Evolutionary conservation across 305 asterid species (phyloP).

Genomic region (Striga hermonthica): DNA sequence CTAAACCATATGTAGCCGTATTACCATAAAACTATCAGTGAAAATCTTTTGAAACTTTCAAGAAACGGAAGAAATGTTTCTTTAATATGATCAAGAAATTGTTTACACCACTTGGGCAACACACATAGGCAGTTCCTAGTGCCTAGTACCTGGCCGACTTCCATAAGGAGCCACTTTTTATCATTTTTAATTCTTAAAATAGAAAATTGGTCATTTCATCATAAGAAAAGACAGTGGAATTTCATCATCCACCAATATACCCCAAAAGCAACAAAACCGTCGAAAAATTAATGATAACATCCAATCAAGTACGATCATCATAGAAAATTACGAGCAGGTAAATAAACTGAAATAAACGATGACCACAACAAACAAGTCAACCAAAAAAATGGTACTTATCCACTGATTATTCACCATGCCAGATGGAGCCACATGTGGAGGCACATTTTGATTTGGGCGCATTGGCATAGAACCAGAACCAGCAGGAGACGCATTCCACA

Average conservation of each 20-base stretch:
- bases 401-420: constrained; percentile 61
- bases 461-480: constrained; percentile 37
- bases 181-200: constrained; percentile 4
- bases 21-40: not conserved
- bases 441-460: constrained; percentile 44
- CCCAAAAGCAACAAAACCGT: not conserved
- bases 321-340: not conserved
- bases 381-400: constrained; percentile 44
- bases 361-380: constrained; percentile 15
- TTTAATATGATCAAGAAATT: not conserved
- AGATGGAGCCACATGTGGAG: constrained; percentile 42
- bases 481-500: constrained; percentile 71
- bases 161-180: not conserved
- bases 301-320: constrained; percentile 1
- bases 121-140: no score
- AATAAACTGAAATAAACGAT: constrained; percentile 4
- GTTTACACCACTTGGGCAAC: not conserved
- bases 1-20: constrained; percentile 14
- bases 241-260: constrained; percentile 8
- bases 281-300: constrained; percentile 1
- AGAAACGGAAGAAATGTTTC: not conserved
- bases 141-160: no score
- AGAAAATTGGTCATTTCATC: not conserved
- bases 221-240: not conserved
- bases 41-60: constrained; percentile 1